Base-by-base conservation (phyloP, 768 basidiomycete species). In the Boletus barrowsii region DNA sequence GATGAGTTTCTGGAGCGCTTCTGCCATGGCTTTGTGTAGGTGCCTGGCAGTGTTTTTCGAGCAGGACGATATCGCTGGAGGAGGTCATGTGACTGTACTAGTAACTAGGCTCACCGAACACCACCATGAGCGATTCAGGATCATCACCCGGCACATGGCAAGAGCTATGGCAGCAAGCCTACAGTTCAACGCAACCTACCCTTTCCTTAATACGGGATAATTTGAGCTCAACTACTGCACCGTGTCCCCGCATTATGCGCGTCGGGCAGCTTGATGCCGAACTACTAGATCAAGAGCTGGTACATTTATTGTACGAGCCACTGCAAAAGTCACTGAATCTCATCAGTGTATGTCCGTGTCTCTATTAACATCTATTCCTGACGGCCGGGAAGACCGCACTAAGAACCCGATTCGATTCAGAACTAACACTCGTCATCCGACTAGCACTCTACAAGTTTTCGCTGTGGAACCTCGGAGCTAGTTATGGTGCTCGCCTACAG, bases 221-320 rank as follows among this genome's bases (percentile, higher is more conserved):
- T 13, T 60, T 84, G 22, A 62, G 61, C 20, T 55, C 70, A 6
- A 59, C 65, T 10, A 49, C 66, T 15, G 50, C 65, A n/a, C 69
- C 75, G 24, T 51, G 57, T 44, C 66, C 77, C 26, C 79, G 86
- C n/a, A 73, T 86, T 30, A 75, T 83, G 24, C 88, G 94, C 42
- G 93, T 98, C 45, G 88, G 90, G 9, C 91, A 96, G 70, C 83
- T 98, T 49, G 96, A 98, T 69, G 84, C 95, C 4, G 88, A 93
- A 62, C 78, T 95, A 22, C 79, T 98, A 45, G 96, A 98, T 73
- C 83, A 86, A 60, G 93, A 97, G 58, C 81, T 98, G 17, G 83
- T 88, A 32, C 80, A 84, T 29, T 73, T 97, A 55, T 78, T 98
- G 32, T 84, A 83, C 63, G 90, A 90, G 50, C 94, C 93, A n/a